These are phyloP conservation scores for Aspergillus leporis DNA, from an alignment of 495 filamentous ascomycete genomes.

Conservation along the genomic window DNA sequence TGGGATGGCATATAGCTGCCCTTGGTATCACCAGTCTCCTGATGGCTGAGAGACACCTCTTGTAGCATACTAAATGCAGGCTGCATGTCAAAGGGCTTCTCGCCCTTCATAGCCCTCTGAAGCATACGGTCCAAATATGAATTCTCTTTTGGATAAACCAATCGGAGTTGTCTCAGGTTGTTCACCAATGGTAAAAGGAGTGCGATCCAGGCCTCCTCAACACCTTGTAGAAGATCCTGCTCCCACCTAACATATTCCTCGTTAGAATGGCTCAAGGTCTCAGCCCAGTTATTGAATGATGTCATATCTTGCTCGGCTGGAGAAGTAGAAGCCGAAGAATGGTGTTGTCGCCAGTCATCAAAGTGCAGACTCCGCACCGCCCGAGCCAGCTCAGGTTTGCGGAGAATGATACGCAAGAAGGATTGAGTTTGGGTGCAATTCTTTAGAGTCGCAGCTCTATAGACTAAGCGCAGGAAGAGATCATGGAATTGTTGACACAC, in stretches of 20 bases:
- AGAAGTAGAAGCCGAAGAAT: background rate
- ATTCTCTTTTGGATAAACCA: constrained; percentile 24
- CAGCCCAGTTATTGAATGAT: constrained; percentile 16
- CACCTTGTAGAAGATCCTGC: constrained; percentile 23
- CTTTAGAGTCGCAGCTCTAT: constrained; percentile 23
- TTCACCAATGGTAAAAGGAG: constrained; percentile 28
- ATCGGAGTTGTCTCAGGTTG: constrained; percentile 28
- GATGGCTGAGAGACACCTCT: constrained; percentile 25
- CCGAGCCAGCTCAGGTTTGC: constrained; percentile 26
- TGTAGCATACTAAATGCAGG: constrained; percentile 22
- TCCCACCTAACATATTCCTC: constrained; percentile 30
- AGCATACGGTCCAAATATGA: constrained; percentile 25
- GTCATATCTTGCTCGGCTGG: constrained; percentile 10
- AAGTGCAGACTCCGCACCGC: constrained; percentile 29
- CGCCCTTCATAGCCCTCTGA: constrained; percentile 21
- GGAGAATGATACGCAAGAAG: constrained; percentile 26
- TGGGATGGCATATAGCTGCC: constrained; percentile 20
- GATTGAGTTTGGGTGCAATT: constrained; percentile 21
- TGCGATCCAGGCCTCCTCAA: constrained; percentile 35
- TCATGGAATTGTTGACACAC: constrained; percentile 32
- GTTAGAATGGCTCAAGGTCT: constrained; percentile 17
- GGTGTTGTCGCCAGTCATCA: constrained; percentile 21
- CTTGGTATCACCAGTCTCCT: constrained; percentile 18
- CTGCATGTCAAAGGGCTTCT: constrained; percentile 21
- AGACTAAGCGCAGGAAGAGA: constrained; percentile 32